phyloP scores from a whole-genome alignment of 2,329 filamentous ascomycete species.

The Fusarium irregulare region DNA sequence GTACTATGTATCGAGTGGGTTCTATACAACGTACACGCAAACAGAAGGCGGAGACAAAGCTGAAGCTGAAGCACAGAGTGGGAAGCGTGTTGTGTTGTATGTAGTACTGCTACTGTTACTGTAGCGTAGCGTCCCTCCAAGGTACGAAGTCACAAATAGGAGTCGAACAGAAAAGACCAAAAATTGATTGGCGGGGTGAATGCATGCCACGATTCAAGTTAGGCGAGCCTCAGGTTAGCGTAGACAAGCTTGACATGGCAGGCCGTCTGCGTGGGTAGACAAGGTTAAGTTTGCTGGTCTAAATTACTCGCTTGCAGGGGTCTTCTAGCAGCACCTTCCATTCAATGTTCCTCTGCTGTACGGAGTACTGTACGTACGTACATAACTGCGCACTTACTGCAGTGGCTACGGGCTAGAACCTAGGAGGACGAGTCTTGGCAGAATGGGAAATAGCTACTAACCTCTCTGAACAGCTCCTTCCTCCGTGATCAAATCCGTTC shows the following conservation, averaged over 20 bases:
- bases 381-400: neutral
- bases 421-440: neutral
- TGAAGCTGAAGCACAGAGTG: conserved; percentile 20
- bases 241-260: conserved; percentile 8
- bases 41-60: conserved; percentile 15
- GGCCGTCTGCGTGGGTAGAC: conserved; percentile 1
- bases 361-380: neutral
- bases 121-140: neutral
- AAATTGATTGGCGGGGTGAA: conserved; percentile 34
- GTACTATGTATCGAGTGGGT: neutral
- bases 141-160: conserved; percentile 28
- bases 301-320: conserved; percentile 27
- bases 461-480: neutral
- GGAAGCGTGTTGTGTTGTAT: conserved; percentile 16
- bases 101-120: neutral
- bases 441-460: neutral
- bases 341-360: neutral
- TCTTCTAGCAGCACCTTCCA: neutral
- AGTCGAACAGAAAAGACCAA: conserved; percentile 18
- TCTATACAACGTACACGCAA: neutral
- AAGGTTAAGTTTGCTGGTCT: conserved; percentile 30
- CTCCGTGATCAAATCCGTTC: neutral
- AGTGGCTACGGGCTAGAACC: neutral
- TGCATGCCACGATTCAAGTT: conserved; percentile 33
- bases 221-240: conserved; percentile 39